A percentile compares a stretch with the other conserved stretches of the same genome.
These are phyloP conservation scores for Xylariaceae sp. DNA, from an alignment of 2,329 filamentous ascomycete genomes.

Conservation along the genomic window DNA sequence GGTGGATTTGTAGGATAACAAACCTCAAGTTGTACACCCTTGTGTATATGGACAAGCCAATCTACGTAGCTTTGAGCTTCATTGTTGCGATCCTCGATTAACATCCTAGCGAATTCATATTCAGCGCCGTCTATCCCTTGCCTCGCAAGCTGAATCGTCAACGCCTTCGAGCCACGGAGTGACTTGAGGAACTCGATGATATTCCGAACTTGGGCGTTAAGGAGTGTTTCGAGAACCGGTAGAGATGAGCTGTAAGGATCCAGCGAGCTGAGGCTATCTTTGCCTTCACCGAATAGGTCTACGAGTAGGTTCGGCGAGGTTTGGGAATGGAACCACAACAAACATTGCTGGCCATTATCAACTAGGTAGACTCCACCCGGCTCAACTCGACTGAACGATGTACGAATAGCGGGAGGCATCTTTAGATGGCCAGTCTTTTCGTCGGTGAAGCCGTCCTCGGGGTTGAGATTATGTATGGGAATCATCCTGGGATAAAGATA, in stretches of 20 bases:
- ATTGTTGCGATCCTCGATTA: conserved; percentile 95
- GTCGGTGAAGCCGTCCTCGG: conserved; percentile 91
- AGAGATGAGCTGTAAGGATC: conserved; percentile 82
- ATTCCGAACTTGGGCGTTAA: conserved; percentile 95
- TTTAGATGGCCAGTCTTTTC: conserved; percentile 81
- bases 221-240: conserved; percentile 85
- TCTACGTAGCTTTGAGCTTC: conserved; percentile 98
- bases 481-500: conserved; percentile 97
- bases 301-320: conserved; percentile 90
- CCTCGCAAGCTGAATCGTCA: conserved; percentile 87
- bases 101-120: conserved; percentile 89
- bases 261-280: conserved; percentile 72
- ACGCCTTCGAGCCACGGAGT: conserved; percentile 82
- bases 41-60: conserved; percentile 95
- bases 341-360: conserved; percentile 90
- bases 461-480: conserved; percentile 85
- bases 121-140: conserved; percentile 95
- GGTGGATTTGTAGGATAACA: conserved; percentile 39
- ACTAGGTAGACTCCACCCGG: conserved; percentile 93
- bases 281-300: conserved; percentile 85
- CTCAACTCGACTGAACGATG: conserved; percentile 87
- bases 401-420: conserved; percentile 79
- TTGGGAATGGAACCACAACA: conserved; percentile 91
- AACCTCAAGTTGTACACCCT: conserved; percentile 89
- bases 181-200: conserved; percentile 85